Evolutionary conservation across 2,329 filamentous ascomycete species (phyloP).

Genomic region (Cordyceps javanica): DNA sequence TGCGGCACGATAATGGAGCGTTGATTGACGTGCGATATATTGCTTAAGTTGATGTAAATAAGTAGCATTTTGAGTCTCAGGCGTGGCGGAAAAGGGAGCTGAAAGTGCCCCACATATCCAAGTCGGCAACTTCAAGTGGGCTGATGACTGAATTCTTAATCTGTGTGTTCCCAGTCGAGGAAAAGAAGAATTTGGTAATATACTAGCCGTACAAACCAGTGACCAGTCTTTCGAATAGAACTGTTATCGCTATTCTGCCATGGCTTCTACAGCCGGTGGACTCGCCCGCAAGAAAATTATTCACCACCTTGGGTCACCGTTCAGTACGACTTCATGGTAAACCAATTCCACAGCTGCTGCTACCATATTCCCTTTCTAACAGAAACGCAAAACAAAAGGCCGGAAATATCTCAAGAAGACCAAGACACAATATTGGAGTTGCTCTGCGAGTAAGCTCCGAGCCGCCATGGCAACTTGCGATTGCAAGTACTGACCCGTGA

Average conservation of each 20-base stretch:
- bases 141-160: too few species aligned
- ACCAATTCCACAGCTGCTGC: constrained; percentile 12
- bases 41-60: not conserved
- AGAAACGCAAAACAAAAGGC: constrained; percentile 39
- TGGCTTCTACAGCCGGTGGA: constrained; percentile 21
- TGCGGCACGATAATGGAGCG: not conserved
- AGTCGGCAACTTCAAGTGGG: too few species aligned
- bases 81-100: too few species aligned
- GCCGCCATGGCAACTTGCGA: constrained; percentile 12
- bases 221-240: not conserved
- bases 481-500: constrained; percentile 10
- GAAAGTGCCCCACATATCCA: too few species aligned
- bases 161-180: too few species aligned
- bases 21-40: not conserved
- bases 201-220: not conserved
- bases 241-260: constrained; percentile 6
- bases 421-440: constrained; percentile 62
- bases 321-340: constrained; percentile 55
- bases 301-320: constrained; percentile 61
- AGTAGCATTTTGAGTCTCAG: too few species aligned
- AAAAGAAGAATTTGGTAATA: not conserved
- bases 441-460: constrained; percentile 54
- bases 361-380: not conserved
- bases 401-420: constrained; percentile 48
- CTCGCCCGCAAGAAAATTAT: constrained; percentile 47